phyloP scores from a whole-genome alignment of 108 stramenopile genomes.

The Nitzschia inconspicua region DNA sequence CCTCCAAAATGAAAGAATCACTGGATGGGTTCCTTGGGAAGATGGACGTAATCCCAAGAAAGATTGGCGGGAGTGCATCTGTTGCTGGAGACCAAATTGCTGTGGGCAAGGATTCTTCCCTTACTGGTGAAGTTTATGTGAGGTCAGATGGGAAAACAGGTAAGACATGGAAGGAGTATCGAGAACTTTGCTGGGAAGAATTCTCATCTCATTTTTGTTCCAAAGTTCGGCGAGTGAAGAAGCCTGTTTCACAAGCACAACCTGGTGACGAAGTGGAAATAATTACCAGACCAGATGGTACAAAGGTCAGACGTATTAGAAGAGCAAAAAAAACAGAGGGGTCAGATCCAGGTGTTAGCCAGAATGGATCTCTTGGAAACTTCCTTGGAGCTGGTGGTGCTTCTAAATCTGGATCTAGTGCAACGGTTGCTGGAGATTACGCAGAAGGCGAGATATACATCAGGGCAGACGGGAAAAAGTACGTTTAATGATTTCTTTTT shows the following conservation, averaged over 20 bases:
- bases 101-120: constrained; percentile 20
- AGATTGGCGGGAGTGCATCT: constrained; percentile 33
- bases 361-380: neutral
- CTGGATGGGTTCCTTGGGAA: constrained; percentile 20
- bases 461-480: constrained; percentile 40
- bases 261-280: constrained; percentile 38
- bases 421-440: constrained; percentile 34
- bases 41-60: constrained; percentile 2
- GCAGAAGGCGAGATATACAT: constrained; percentile 38
- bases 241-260: constrained; percentile 6
- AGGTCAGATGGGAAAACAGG: constrained; percentile 41
- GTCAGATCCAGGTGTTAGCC: neutral
- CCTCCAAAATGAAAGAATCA: constrained; percentile 8
- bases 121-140: constrained; percentile 30
- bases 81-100: constrained; percentile 41
- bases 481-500: neutral
- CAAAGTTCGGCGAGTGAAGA: constrained; percentile 40
- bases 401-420: constrained; percentile 13
- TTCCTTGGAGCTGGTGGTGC: constrained; percentile 8
- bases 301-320: constrained; percentile 26
- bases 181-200: neutral
- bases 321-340: constrained; percentile 21
- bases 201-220: constrained; percentile 9
- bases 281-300: constrained; percentile 32
- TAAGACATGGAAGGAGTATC: neutral